phyloP scores from a whole-genome alignment of 1,139 yeast species.

The Kluyveromyces sp. region DNA sequence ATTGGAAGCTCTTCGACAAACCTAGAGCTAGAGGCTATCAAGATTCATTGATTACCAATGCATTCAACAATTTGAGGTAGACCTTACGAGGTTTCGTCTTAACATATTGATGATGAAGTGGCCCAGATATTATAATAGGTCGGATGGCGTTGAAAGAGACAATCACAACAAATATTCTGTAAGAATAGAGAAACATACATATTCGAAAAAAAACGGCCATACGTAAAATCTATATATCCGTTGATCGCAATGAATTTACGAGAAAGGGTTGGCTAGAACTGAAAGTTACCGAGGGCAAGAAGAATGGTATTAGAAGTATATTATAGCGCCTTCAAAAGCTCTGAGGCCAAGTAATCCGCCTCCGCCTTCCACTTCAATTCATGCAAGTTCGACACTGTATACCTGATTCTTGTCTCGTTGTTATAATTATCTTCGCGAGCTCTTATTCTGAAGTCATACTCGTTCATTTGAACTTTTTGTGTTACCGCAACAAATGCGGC shows the following conservation, averaged over 20 bases:
- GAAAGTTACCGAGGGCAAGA: too few relatives aligned
- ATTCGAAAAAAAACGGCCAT: background rate
- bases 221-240: background rate
- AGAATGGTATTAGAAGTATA: background rate
- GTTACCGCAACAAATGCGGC: conserved; percentile 44
- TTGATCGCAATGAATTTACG: background rate
- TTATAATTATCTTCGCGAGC: conserved; percentile 83
- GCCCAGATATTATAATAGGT: too few relatives aligned
- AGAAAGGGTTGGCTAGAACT: background rate
- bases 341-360: conserved; percentile 46
- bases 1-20: conserved; percentile 89
- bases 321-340: conserved; percentile 17
- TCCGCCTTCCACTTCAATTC: conserved; percentile 58
- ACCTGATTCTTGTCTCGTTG: conserved; percentile 70
- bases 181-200: background rate
- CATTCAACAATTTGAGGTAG: conserved; percentile 68
- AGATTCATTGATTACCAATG: conserved; percentile 61
- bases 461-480: conserved; percentile 54
- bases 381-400: conserved; percentile 51
- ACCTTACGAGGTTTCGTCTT: too few relatives aligned
- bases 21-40: conserved; percentile 52
- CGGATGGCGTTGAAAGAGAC: background rate
- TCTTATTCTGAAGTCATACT: conserved; percentile 65
- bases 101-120: too few relatives aligned
- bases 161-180: too few relatives aligned